Evolutionary conservation across 1,284 basidiomycete species (phyloP).

Genomic region (Cryptococcus amylolentus): DNA sequence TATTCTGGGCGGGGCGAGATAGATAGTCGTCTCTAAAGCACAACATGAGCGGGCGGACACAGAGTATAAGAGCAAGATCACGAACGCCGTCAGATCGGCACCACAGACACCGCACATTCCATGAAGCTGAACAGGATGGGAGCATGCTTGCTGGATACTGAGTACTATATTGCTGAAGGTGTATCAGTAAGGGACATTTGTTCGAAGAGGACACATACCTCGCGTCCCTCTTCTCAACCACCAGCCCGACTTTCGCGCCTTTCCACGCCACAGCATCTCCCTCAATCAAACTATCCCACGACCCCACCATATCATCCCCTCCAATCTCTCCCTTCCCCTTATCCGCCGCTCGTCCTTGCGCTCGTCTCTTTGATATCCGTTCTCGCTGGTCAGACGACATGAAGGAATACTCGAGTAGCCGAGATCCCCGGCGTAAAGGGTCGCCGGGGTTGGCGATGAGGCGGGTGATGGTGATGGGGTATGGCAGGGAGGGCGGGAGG

Average conservation of each 20-base stretch:
- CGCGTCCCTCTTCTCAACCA: conserved; percentile 31
- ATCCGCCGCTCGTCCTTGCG: conserved; percentile 14
- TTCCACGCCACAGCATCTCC: conserved; percentile 54
- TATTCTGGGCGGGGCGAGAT: conserved; percentile 73
- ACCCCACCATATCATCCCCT: conserved; percentile 52
- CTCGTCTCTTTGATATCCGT: not conserved
- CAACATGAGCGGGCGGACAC: not conserved
- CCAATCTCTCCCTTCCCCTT: conserved; percentile 14
- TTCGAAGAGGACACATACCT: conserved; percentile 20
- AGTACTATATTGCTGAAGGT: conserved; percentile 54
- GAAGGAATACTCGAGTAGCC: conserved; percentile 76
- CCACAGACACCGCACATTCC: conserved; percentile 92
- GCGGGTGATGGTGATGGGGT: conserved; percentile 70
- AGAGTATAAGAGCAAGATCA: conserved; percentile 14
- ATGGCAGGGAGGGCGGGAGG: conserved; percentile 68
- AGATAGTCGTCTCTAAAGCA: conserved; percentile 72
- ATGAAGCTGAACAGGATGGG: conserved; percentile 85
- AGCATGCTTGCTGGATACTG: conserved; percentile 76
- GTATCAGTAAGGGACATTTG: not conserved
- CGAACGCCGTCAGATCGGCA: conserved; percentile 85
- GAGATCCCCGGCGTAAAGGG: conserved; percentile 63
- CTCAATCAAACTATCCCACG: conserved; percentile 80
- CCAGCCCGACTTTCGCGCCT: conserved; percentile 28
- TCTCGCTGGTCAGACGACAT: conserved; percentile 20
- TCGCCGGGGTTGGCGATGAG: conserved; percentile 56